Percentiles rank a stretch among this genome's conserved stretches.
These are phyloP conservation scores for Globisporangium alternatum DNA, from an alignment of 352 stramenopile genomes.

Conservation along the genomic window DNA sequence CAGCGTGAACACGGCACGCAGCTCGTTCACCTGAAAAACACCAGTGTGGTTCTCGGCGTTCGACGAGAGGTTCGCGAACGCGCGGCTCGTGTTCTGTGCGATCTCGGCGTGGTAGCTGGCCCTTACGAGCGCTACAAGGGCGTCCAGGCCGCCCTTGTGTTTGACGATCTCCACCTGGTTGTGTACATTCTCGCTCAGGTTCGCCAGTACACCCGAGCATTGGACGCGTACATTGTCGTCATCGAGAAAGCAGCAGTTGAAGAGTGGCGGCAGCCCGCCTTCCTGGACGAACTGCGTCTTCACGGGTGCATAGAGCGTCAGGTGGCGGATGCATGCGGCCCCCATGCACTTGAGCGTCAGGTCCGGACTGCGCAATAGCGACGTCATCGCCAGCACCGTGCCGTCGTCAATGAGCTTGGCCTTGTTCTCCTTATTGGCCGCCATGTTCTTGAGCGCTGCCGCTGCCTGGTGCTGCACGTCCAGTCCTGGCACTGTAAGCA, in stretches of 20 bases:
- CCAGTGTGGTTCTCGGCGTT: slow-evolving; percentile 91
- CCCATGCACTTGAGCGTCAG: slow-evolving; percentile 84
- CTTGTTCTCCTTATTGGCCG: slow-evolving; percentile 90
- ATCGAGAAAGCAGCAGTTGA: slow-evolving; percentile 50
- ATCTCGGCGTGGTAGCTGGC: slow-evolving; percentile 73
- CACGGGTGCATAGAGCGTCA: slow-evolving; percentile 77
- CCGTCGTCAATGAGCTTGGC: slow-evolving; percentile 84
- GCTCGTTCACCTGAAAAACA: slow-evolving; percentile 81
- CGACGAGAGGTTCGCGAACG: slow-evolving; percentile 90
- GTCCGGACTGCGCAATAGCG: slow-evolving; percentile 77
- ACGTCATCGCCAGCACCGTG: slow-evolving; percentile 79
- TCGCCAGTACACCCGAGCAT: slow-evolving; percentile 86
- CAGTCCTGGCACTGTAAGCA: slow-evolving; percentile 69
- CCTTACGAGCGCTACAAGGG: slow-evolving; percentile 61
- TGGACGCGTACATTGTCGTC: slow-evolving; percentile 88
- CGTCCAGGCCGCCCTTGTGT: slow-evolving; percentile 60
- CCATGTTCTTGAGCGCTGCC: slow-evolving; percentile 90
- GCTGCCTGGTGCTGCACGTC: slow-evolving; percentile 88
- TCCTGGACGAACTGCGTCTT: slow-evolving; percentile 72
- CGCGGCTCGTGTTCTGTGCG: slow-evolving; percentile 84
- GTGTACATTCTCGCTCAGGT: slow-evolving; percentile 89
- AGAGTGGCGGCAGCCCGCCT: slow-evolving; percentile 59
- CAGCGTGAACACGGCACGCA: slow-evolving; percentile 77
- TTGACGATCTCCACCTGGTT: slow-evolving; percentile 89
- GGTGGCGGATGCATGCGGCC: slow-evolving; percentile 82